Evolutionary conservation across 2,329 filamentous ascomycete genomes (phyloP).

Genomic region (Fusarium haematococcum): DNA sequence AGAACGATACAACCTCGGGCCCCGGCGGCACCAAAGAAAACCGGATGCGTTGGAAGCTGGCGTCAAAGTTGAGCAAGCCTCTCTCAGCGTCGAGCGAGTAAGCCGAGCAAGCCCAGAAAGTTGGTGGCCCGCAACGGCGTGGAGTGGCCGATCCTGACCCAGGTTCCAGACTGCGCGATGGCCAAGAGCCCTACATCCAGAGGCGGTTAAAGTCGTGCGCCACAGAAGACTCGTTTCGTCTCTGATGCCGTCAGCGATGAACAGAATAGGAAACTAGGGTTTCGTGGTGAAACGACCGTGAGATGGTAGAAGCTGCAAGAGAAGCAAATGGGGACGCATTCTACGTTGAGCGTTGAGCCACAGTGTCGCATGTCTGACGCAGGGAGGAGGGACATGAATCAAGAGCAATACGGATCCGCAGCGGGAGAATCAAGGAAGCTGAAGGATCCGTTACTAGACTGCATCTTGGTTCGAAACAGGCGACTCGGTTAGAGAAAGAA

Average conservation of each 20-base stretch:
- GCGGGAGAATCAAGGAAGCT: background rate
- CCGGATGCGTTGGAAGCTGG: constrained; percentile 23
- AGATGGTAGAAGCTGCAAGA: constrained; percentile 5
- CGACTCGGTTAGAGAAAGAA: background rate
- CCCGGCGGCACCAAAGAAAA: background rate
- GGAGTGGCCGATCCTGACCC: constrained; percentile 28
- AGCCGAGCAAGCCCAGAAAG: background rate
- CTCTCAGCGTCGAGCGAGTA: background rate
- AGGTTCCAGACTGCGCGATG: constrained; percentile 26
- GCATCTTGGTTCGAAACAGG: background rate
- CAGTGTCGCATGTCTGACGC: constrained; percentile 9
- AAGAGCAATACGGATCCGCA: background rate
- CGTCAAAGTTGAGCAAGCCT: constrained; percentile 23
- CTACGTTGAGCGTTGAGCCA: constrained; percentile 32
- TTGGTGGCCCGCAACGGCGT: constrained; percentile 28
- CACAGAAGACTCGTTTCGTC: constrained; percentile 1
- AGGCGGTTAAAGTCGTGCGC: constrained; percentile 32
- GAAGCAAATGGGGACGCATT: constrained; percentile 19
- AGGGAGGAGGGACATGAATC: constrained; percentile 6
- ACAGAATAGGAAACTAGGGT: constrained; percentile 6
- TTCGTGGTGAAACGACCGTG: constrained; percentile 23
- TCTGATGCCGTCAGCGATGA: background rate
- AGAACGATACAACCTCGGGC: background rate
- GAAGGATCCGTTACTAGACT: background rate
- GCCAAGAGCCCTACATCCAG: background rate